Base-by-base conservation (phyloP, 169 alveolate species). In the Perkinsus olseni region DNA sequence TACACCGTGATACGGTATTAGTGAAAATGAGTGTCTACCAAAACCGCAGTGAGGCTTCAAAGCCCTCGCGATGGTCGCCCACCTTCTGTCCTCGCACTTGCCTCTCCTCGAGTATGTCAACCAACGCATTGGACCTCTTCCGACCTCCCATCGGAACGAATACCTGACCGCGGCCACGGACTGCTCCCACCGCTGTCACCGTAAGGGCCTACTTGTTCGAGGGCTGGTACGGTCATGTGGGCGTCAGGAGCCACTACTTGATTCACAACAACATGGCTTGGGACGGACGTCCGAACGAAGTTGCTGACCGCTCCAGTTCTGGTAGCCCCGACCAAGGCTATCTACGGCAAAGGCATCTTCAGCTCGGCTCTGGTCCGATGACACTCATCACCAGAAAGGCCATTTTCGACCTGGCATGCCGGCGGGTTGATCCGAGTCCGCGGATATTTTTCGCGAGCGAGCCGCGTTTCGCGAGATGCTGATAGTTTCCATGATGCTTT, bases 111-210 rank as follows among this genome's bases (percentile, higher is more conserved):
- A 92, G 82, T 28, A 39, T 94, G 34, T 74, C 93, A 37, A 45
- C 36, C 48, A 92, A 91, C 36, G 91, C 51, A 6, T 38, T 20
- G 39, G 38, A 24, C n/a, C 93, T 48, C 34, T 93, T 74, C 37
- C 74, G 40, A 74, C 95, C 95, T 21, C 74, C 48, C 50, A 93
- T 91, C 48, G 95, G 92, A 3, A 93, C 92, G 48, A 93, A 93
- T 0, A 91, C 92, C 82, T 62, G 82, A 13, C 28, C 31, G 34
- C 31, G 28, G 6, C 62, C 6, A 45, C 17, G 24, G 62, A 45
- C 17, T n/a, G n/a, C n/a, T n/a, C n/a, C n/a, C n/a, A n/a, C n/a
- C n/a, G n/a, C n/a, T n/a, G n/a, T n/a, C n/a, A n/a, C n/a, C n/a
- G n/a, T n/a, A n/a, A n/a, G n/a, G n/a, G n/a, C 37, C 17, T 28